phyloP scores from a whole-genome alignment of 441 rosid species.

The Manihot esculenta region DNA sequence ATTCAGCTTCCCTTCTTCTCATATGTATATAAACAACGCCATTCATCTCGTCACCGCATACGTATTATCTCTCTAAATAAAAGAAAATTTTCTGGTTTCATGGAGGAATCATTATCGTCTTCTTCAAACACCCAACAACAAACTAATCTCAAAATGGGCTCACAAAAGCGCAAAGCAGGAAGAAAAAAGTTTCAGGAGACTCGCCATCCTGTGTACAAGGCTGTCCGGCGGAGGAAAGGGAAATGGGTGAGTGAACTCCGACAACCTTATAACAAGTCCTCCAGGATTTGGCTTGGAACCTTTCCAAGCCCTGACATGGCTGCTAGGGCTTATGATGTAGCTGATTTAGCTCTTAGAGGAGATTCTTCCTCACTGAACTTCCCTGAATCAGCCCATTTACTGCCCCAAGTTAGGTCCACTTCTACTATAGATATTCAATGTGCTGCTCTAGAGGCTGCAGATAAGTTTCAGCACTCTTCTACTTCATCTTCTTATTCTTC shows the following conservation, averaged over 20 bases:
- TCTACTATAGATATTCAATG: conserved; percentile 38
- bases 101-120: not conserved
- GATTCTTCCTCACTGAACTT: conserved; percentile 54
- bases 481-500: conserved; percentile 14
- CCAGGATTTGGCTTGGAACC: conserved; percentile 67
- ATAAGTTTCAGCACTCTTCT: not conserved
- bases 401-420: conserved; percentile 37
- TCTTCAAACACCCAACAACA: not conserved
- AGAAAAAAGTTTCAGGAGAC: conserved; percentile 68
- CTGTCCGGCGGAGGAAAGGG: conserved; percentile 57
- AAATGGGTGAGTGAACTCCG: conserved; percentile 69
- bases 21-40: not conserved
- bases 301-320: conserved; percentile 52
- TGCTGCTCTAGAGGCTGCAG: conserved; percentile 38
- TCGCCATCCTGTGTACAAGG: conserved; percentile 59
- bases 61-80: too few relatives aligned
- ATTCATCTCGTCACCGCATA: not conserved
- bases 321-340: conserved; percentile 69
- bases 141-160: not conserved
- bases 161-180: conserved; percentile 47
- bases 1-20: too few relatives aligned
- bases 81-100: not conserved
- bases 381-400: conserved; percentile 35
- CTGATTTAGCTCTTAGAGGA: conserved; percentile 58
- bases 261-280: conserved; percentile 46